A percentile compares a stretch with the other conserved stretches of the same genome.
These are phyloP conservation scores for Scutellaria baicalensis DNA, from an alignment of 257 asterid genomes.

Conservation along the genomic window DNA sequence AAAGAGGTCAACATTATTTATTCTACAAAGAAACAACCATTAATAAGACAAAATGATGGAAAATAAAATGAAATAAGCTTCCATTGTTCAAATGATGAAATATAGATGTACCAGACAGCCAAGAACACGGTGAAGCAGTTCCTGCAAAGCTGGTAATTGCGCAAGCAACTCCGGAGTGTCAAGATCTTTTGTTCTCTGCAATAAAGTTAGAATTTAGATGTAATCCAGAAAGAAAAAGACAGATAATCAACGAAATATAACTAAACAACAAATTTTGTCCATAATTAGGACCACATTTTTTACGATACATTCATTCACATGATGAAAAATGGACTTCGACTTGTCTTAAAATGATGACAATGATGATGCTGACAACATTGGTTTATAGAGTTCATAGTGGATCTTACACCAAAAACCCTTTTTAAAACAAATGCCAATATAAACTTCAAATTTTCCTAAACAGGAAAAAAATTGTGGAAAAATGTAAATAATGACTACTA, in stretches of 20 bases:
- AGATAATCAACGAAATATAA: neutral
- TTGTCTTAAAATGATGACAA: too few species aligned
- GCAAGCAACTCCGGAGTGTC: constrained; percentile 76
- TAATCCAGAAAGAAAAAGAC: neutral
- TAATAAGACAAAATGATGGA: neutral
- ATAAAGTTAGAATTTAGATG: constrained; percentile 4
- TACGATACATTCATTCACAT: neutral
- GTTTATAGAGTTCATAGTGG: too few species aligned
- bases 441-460: neutral
- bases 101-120: constrained; percentile 73
- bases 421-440: neutral
- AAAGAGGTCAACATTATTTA: neutral
- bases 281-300: neutral
- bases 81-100: constrained; percentile 5
- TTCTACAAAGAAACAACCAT: neutral
- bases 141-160: constrained; percentile 83
- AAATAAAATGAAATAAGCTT: neutral
- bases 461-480: neutral
- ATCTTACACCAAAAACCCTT: neutral
- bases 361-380: neutral
- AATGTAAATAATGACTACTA: neutral
- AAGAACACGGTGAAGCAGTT: constrained; percentile 72
- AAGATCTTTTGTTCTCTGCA: constrained; percentile 86
- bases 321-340: too few species aligned
- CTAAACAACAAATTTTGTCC: neutral